phyloP scores from a whole-genome alignment of 129 eudicot genomes.

The sunflower (Helianthus annuus) region HanXRQr2.0-SUNRISE NC_035447.2:21931681-21932180 shows the following conservation, averaged over 20 bases:
- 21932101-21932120: no score
- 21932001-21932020: background rate
- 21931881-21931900: constrained; percentile 8
- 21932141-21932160: no score
- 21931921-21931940: constrained; percentile 81
- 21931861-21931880: background rate
- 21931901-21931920: constrained; percentile 73
- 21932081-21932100: no score
- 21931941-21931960: constrained; percentile 91
- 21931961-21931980: constrained; percentile 79
- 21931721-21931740: constrained; percentile 90
- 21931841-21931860: background rate
- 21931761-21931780: constrained; percentile 95
- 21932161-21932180: no score
- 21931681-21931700: constrained; percentile 94
- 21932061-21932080: background rate
- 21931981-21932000: constrained; percentile 83
- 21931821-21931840: constrained; percentile 77
- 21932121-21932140: no score
- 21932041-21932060: background rate
- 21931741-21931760: constrained; percentile 71
- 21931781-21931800: constrained; percentile 80
- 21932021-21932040: background rate
- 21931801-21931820: constrained; percentile 97
- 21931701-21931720: constrained; percentile 87